Conservation (phyloP, 2,329 filamentous ascomycete genomes). For the Penicillium occitanis region DNA sequence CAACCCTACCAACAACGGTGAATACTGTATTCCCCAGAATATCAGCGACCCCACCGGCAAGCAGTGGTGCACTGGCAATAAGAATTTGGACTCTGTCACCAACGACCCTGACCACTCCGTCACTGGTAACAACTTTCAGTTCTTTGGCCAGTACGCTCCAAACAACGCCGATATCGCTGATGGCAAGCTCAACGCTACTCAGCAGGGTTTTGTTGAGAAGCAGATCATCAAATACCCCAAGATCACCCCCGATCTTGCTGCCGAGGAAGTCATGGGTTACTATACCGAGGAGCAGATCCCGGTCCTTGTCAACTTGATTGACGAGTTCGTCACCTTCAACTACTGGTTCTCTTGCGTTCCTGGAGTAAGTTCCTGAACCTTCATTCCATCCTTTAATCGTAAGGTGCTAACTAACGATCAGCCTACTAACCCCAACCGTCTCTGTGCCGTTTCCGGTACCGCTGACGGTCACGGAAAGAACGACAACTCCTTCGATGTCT, state of each 20-base stretch:
- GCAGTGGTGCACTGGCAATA: constrained; percentile 34
- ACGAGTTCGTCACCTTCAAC: constrained; percentile 48
- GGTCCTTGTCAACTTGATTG: constrained; percentile 41
- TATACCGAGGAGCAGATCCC: constrained; percentile 47
- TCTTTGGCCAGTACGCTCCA: constrained; percentile 44
- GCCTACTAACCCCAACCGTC: constrained; percentile 49
- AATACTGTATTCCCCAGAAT: constrained; percentile 46
- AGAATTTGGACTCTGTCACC: constrained; percentile 43
- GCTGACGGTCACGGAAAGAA: constrained; percentile 36
- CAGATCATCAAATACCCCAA: constrained; percentile 39
- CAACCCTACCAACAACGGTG: constrained; percentile 45
- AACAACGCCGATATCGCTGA: constrained; percentile 38
- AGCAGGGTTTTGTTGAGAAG: constrained; percentile 46
- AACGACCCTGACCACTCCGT: constrained; percentile 47
- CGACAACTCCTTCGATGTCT: constrained; percentile 32
- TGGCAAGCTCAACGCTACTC: constrained; percentile 33
- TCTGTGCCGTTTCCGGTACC: constrained; percentile 34
- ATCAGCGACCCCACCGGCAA: constrained; percentile 33
- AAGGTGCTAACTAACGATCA: constrained; percentile 19
- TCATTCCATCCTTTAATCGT: not conserved
- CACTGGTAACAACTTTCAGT: constrained; percentile 48
- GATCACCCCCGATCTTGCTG: constrained; percentile 34
- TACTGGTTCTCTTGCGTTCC: constrained; percentile 48
- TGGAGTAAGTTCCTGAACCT: constrained; percentile 36
- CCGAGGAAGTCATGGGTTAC: constrained; percentile 47